Evolutionary conservation across 768 basidiomycete genomes (phyloP).

Genomic region (Amanita brunnescens): DNA sequence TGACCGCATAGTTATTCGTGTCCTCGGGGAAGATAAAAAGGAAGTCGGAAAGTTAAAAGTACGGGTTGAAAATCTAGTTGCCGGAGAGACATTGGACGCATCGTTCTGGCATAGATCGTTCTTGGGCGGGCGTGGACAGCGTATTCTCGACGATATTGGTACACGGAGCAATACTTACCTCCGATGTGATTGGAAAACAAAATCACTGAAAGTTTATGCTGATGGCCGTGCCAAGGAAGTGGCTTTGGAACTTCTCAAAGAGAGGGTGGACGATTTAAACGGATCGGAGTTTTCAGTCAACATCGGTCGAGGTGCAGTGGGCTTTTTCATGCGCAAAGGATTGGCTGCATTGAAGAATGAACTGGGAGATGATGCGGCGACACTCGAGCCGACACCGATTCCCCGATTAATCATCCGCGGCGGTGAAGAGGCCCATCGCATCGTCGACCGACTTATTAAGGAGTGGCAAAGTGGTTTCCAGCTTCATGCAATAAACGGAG

Average conservation of each 20-base stretch:
- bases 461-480: slow-evolving; percentile 20
- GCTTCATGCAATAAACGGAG: background rate
- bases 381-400: slow-evolving; percentile 28
- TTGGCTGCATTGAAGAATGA: too few species aligned
- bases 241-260: too few species aligned
- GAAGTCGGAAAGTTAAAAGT: slow-evolving; percentile 51
- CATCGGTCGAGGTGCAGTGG: slow-evolving; percentile 31
- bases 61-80: slow-evolving; percentile 44
- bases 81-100: slow-evolving; percentile 37
- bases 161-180: slow-evolving; percentile 34
- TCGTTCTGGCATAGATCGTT: slow-evolving; percentile 44
- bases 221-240: too few species aligned
- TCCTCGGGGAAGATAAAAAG: slow-evolving; percentile 45
- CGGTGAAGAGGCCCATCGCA: slow-evolving; percentile 40
- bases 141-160: too few species aligned
- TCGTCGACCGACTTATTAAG: too few species aligned
- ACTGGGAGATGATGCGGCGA: slow-evolving; percentile 46
- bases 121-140: slow-evolving; percentile 11
- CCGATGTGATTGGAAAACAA: slow-evolving; percentile 36
- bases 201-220: slow-evolving; percentile 39
- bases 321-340: slow-evolving; percentile 44
- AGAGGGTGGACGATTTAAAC: slow-evolving; percentile 34
- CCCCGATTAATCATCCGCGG: slow-evolving; percentile 43
- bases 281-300: too few species aligned
- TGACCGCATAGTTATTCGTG: slow-evolving; percentile 27